Evolutionary conservation across 805 yeast species (phyloP), one percentile per base, ranked within the genome.

Genomic region (Ascoidea rubescens): DNA sequence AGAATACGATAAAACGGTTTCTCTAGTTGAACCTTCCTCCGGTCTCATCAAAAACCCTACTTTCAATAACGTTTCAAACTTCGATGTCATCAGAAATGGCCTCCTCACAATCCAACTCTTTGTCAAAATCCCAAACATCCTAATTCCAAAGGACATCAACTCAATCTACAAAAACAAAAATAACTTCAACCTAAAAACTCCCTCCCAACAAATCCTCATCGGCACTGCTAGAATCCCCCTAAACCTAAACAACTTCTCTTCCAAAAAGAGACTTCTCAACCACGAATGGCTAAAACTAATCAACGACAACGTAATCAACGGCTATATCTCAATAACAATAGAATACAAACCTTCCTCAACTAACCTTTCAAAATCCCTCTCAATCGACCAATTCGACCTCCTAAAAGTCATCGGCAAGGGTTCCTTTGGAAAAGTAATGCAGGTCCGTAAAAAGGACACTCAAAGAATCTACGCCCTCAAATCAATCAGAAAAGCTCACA

Each of bases 371-470:
- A 78, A 82, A 57, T 84, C 84, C 50, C 71, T 93, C 49, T 74
- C 88, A 0, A 88, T 93, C 58, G 96, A 89, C 53, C 96, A 91
- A 63, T 91, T 93, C 68, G 96, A 89, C 60, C 70, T 93, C 51
- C 74, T 93, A 59, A 93, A 93, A 67, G 99, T 93, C 28, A 88
- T 93, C 52, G 99, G 99, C 44, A 93, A 93, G 65, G 99, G 99
- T 5, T 89, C 97, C 7, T 93, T 93, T 65, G 99, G 99, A 51
- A 93, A 93, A 68, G 99, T 93, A 51, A 93, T 93, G 98, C 99
- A 93, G 68, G 99, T 93, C 46, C 82, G 89, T 57, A 93, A 93
- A 69, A 87, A 87, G 60, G 99, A 93, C 67, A 93, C 99, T 2
- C 84, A 84, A 57, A 95, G 91, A 65, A 82, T 93, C 30, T 93